Conservation (phyloP, 352 stramenopile species). For the Plasmopara muralis region DNA sequence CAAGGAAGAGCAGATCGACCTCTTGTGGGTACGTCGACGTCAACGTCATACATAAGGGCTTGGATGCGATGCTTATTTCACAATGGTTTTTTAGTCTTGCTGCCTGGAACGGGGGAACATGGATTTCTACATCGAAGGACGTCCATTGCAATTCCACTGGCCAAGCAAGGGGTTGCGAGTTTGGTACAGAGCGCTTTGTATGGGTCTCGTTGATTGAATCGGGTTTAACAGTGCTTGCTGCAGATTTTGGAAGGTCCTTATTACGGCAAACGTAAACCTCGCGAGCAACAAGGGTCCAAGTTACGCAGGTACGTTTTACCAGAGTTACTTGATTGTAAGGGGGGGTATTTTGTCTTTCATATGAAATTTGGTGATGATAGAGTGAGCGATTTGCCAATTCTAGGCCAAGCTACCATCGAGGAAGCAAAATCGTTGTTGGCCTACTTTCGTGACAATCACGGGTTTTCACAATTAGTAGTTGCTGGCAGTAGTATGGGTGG, state of each 20-base stretch:
- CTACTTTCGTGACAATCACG: constrained; percentile 44
- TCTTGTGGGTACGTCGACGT: constrained; percentile 32
- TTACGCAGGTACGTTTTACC: constrained; percentile 39
- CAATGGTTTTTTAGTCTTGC: constrained; percentile 30
- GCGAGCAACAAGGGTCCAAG: constrained; percentile 68
- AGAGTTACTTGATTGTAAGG: not conserved
- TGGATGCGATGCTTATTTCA: too few species aligned
- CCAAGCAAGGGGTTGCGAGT: constrained; percentile 50
- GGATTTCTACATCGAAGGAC: constrained; percentile 65
- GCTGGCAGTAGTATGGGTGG: constrained; percentile 74
- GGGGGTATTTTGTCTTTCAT: not conserved
- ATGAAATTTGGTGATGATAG: constrained; percentile 11
- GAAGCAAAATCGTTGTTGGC: constrained; percentile 72
- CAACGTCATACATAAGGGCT: too few species aligned
- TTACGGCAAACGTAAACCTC: constrained; percentile 62
- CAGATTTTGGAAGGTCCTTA: constrained; percentile 78
- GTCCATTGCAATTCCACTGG: constrained; percentile 58
- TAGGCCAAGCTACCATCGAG: constrained; percentile 77
- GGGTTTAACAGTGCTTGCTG: not conserved
- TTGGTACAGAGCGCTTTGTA: constrained; percentile 26
- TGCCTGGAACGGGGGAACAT: constrained; percentile 72
- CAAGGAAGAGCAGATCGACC: constrained; percentile 21
- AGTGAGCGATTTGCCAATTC: constrained; percentile 65
- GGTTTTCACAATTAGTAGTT: constrained; percentile 57
- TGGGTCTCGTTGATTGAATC: not conserved